Conservation (phyloP, 495 filamentous ascomycete species). For the Xylaria intraflava region DNA sequence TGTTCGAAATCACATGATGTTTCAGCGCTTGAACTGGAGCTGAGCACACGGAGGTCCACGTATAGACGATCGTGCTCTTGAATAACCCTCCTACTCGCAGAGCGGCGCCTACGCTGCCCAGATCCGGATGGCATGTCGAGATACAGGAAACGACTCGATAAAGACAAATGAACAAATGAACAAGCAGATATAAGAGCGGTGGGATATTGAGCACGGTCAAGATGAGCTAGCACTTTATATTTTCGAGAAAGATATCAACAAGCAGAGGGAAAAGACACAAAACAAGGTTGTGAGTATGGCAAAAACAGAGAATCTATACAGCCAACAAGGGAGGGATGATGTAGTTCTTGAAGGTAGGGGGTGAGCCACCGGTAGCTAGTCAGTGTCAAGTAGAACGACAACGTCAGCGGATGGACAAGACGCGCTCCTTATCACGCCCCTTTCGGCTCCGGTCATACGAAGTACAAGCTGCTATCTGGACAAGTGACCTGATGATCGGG, state of each 20-base stretch:
- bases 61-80: constrained; percentile 11
- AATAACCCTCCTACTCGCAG: background rate
- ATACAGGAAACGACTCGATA: constrained; percentile 6
- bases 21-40: background rate
- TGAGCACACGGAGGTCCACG: constrained; percentile 17
- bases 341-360: no score
- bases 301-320: no score
- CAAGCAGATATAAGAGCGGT: background rate
- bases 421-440: background rate
- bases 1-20: background rate
- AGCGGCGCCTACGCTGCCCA: background rate
- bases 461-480: no score
- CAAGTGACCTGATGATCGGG: background rate
- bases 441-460: background rate
- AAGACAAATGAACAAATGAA: background rate
- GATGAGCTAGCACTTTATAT: no score
- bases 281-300: no score
- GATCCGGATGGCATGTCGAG: constrained; percentile 15
- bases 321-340: background rate
- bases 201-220: background rate
- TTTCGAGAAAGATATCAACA: no score
- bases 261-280: no score
- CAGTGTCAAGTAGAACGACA: background rate
- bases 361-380: no score
- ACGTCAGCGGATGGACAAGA: background rate